phyloP scores from a whole-genome alignment of 169 alveolate species.

The Condylostoma magnum region DNA sequence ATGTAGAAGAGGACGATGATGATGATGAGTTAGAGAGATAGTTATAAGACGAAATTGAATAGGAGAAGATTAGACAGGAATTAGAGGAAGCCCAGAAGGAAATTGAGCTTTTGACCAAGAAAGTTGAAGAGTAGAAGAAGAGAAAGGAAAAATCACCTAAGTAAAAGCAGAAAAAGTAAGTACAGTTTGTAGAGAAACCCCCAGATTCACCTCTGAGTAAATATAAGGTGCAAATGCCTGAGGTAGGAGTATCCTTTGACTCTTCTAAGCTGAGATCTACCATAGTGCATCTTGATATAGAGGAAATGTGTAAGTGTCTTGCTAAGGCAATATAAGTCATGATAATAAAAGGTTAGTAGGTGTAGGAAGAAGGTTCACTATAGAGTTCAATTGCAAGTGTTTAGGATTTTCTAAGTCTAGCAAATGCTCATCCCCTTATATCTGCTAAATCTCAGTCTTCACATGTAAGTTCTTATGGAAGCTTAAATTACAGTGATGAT shows the following conservation, averaged over 20 bases:
- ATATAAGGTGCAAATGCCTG: neutral
- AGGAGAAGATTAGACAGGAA: neutral
- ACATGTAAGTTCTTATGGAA: neutral
- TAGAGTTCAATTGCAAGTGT: neutral
- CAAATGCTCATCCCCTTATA: neutral
- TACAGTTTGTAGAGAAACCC: neutral
- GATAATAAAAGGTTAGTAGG: conserved; percentile 29
- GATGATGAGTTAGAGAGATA: neutral
- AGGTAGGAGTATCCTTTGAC: conserved; percentile 39
- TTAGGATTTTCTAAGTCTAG: neutral
- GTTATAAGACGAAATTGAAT: neutral
- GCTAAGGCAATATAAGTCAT: conserved; percentile 47
- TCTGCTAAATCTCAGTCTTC: neutral
- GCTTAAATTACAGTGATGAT: neutral
- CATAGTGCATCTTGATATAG: conserved; percentile 54
- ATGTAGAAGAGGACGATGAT: neutral
- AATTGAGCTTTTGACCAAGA: neutral
- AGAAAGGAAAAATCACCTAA: neutral
- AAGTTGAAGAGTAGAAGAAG: neutral
- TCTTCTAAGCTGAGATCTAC: conserved; percentile 56
- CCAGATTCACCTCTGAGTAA: neutral
- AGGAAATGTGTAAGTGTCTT: conserved; percentile 62
- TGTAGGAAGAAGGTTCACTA: neutral
- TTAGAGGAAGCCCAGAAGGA: neutral
- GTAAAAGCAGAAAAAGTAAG: neutral